Base-by-base conservation (phyloP, 169 alveolate species). In the Fabrea salina region DNA sequence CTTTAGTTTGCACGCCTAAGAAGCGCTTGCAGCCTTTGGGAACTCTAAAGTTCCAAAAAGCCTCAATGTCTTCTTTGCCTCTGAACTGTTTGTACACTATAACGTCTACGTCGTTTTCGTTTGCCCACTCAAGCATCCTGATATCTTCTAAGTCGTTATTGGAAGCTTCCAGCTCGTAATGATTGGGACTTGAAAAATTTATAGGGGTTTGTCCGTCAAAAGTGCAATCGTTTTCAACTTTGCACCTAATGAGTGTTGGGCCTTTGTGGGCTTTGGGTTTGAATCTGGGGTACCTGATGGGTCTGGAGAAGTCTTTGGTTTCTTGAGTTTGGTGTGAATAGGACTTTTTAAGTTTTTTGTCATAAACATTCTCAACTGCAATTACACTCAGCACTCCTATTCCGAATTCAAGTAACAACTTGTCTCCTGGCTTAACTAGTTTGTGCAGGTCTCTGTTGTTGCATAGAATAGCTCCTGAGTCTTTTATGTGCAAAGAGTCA, bases 81-180 rank as follows among this genome's bases (percentile, higher is more conserved):
- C 79, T 41, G 19, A 70, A 59, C 49, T 70, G 66, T 5, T 44
- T 70, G 35, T 70, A 70, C 19, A 70, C 37, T 43, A 70, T 49
- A 5, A 70, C 27, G 35, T 70, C 79, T 16, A 70, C 22, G 32
- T 70, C 79, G 0, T 3, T 50, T 11, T 27, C 16, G 7, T 50
- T 16, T 4, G 79, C 79, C 79, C 79, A 70, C 3, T 43, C 66
- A 5, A 70, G n/a, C n/a, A 25, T 27, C 37, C 66, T 70, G 79
- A 70, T 70, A 7, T 70, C 79, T 70, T 70, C 79, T 30, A 70
- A 13, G 16, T 70, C 79, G 32, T 43, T 70, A 37, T 43, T 50
- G 11, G 13, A 19, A 19, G 54, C 25, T 19, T 22, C 61, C 16
- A 47, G 51, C 6, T 47, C 49, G 16, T n/a, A 22, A 19, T 16